These are phyloP conservation scores for Alternaria rosae DNA, from an alignment of 2,329 filamentous ascomycete genomes.

Conservation along the genomic window DNA sequence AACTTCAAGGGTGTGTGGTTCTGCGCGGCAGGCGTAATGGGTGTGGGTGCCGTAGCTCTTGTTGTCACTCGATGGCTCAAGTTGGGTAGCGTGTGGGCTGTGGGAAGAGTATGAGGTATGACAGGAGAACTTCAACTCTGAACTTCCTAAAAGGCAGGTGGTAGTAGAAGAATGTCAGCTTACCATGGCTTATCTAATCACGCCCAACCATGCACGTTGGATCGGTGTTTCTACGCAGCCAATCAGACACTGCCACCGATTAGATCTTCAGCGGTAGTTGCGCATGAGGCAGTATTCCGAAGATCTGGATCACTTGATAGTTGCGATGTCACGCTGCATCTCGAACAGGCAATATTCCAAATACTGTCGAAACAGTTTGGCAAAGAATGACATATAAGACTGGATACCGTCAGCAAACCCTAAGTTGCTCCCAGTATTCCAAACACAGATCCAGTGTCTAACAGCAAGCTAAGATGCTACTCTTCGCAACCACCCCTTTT, in stretches of 20 bases:
- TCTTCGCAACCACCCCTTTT: background rate
- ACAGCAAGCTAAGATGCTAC: background rate
- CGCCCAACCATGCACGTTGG: background rate
- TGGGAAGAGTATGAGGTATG: background rate
- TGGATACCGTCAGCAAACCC: background rate
- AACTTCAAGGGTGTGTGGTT: conserved; percentile 37
- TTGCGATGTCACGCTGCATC: background rate
- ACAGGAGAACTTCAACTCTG: background rate
- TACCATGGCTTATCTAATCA: background rate
- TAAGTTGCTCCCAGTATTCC: background rate
- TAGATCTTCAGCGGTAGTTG: background rate
- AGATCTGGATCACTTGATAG: background rate
- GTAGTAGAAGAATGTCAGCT: background rate
- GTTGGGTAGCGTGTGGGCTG: conserved; percentile 12
- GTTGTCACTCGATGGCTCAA: conserved; percentile 25
- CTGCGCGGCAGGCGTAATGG: conserved; percentile 47
- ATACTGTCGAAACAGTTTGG: background rate
- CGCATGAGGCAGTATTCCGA: background rate
- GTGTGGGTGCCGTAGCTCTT: conserved; percentile 20
- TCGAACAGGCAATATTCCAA: background rate
- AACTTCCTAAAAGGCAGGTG: background rate
- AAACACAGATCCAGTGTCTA: background rate
- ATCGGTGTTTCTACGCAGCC: background rate
- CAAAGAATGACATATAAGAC: background rate
- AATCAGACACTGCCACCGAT: background rate